These are phyloP conservation scores for Silene uniflora DNA, from an alignment of 148 eudicot genomes.

Conservation along the genomic window DNA sequence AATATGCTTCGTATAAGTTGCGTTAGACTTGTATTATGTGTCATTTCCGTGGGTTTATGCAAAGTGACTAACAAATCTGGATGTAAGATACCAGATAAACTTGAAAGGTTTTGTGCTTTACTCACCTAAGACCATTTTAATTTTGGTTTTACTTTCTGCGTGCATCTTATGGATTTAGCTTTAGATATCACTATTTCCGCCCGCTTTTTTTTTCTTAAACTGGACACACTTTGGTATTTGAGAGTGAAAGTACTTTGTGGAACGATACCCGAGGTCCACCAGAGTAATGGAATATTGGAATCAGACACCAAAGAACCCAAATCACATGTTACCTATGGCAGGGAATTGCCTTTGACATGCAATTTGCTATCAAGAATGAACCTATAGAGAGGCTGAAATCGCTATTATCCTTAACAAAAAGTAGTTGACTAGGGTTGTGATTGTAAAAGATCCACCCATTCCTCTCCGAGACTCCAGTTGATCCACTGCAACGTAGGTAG, in stretches of 20 bases:
- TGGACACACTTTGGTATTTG: not conserved
- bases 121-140: not conserved
- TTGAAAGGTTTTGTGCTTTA: conserved; percentile 5
- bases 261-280: not conserved
- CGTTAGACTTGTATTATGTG: not conserved
- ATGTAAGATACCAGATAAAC: conserved; percentile 4
- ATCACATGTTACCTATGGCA: not conserved
- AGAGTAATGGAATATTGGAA: not conserved
- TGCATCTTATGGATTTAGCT: not conserved
- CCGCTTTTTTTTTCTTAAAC: not conserved
- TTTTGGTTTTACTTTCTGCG: not conserved
- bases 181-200: not conserved
- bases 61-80: not conserved
- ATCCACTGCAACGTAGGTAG: not conserved
- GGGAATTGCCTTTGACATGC: not conserved
- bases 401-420: not conserved
- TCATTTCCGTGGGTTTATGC: not conserved
- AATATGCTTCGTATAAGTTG: conserved; percentile 13
- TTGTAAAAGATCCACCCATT: not conserved
- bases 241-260: not conserved
- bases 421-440: not conserved
- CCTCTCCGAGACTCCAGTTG: not conserved
- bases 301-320: conserved; percentile 2
- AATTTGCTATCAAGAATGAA: not conserved
- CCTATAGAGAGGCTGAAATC: conserved; percentile 1